Evolutionary conservation across 2,329 filamentous ascomycete genomes (phyloP).

Genomic region (Penicillium janthinellum): DNA sequence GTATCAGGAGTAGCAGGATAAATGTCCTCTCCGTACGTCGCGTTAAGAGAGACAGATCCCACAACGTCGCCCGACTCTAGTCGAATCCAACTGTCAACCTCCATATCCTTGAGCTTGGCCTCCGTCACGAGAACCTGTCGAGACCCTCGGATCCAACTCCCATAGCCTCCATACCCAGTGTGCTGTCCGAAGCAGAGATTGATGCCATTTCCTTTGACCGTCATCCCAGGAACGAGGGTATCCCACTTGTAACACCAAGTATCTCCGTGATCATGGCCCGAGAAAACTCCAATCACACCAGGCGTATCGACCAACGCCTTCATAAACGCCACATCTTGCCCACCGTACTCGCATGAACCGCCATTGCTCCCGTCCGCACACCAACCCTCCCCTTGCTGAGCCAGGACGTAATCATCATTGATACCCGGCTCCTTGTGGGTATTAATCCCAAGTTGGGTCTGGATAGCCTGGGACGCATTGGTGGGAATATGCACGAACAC

Average conservation of each 20-base stretch:
- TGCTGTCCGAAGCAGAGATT: constrained; percentile 64
- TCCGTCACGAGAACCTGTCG: constrained; percentile 57
- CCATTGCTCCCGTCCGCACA: constrained; percentile 12
- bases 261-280: constrained; percentile 67
- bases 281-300: constrained; percentile 61
- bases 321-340: constrained; percentile 65
- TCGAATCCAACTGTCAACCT: constrained; percentile 62
- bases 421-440: constrained; percentile 48
- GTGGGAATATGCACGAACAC: constrained; percentile 60
- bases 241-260: constrained; percentile 55
- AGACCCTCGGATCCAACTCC: constrained; percentile 63
- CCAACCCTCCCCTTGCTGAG: constrained; percentile 22
- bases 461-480: constrained; percentile 45
- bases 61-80: constrained; percentile 58
- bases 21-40: constrained; percentile 58
- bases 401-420: constrained; percentile 47
- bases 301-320: constrained; percentile 56
- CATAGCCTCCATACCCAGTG: constrained; percentile 70
- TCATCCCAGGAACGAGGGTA: constrained; percentile 27
- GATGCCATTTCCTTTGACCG: constrained; percentile 46
- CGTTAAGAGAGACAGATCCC: constrained; percentile 58
- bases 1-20: constrained; percentile 6
- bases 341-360: constrained; percentile 32
- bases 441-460: constrained; percentile 45
- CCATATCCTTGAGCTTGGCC: constrained; percentile 41